phyloP scores from a whole-genome alignment of 176 grass and related monocot genomes.

The Oryza coarctata region DNA sequence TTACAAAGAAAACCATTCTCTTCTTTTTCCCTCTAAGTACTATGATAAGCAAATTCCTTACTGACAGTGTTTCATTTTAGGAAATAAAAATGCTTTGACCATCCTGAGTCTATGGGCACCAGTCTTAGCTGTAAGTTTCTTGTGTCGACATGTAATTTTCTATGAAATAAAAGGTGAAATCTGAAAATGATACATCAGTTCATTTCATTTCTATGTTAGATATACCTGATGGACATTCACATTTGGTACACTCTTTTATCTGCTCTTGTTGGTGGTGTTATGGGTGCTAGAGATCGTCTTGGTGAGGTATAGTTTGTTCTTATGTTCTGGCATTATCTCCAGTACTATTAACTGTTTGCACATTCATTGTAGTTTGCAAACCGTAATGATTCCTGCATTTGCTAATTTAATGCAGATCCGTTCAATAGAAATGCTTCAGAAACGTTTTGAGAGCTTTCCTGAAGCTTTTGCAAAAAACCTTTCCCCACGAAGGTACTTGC shows the following conservation, averaged over 20 bases:
- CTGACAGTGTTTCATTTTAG: conserved; percentile 47
- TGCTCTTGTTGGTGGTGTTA: conserved; percentile 91
- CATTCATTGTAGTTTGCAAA: conserved; percentile 20
- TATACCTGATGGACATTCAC: conserved; percentile 96
- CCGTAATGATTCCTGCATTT: conserved; percentile 14
- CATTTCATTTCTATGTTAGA: conserved; percentile 47
- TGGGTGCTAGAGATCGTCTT: conserved; percentile 86
- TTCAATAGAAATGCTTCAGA: conserved; percentile 95
- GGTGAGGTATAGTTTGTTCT: conserved; percentile 69
- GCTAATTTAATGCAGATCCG: conserved; percentile 70
- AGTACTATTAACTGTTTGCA: conserved; percentile 11
- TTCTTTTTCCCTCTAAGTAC: conserved; percentile 14
- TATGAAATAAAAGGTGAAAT: conserved; percentile 8
- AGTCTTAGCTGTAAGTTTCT: conserved; percentile 77
- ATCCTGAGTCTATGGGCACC: conserved; percentile 90
- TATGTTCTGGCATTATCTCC: conserved; percentile 8
- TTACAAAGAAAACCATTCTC: not conserved
- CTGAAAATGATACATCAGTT: conserved; percentile 7
- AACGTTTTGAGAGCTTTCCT: conserved; percentile 98
- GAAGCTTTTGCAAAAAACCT: conserved; percentile 87
- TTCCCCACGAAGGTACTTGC: conserved; percentile 60
- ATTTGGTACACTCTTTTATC: conserved; percentile 92
- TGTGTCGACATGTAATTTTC: conserved; percentile 18
- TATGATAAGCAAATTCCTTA: conserved; percentile 8
- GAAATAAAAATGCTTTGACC: conserved; percentile 95